Conservation (phyloP, 495 filamentous ascomycete genomes). For the Amniculicola lignicola region DNA sequence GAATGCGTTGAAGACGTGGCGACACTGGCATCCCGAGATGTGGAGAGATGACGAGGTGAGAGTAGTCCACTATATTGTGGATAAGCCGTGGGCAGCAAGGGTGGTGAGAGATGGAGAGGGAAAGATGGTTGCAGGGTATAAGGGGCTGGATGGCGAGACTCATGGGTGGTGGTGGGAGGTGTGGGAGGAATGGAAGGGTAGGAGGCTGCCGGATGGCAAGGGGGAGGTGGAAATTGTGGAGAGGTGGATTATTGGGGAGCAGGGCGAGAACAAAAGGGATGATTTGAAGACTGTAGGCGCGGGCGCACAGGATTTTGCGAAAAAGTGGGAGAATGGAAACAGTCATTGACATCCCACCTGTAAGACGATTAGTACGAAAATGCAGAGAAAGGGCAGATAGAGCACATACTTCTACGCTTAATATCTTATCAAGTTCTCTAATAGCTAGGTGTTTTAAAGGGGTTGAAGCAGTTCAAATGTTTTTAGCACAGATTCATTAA, state of each 20-base stretch:
- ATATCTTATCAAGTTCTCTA: too few relatives aligned
- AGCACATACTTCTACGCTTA: too few relatives aligned
- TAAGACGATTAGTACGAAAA: too few relatives aligned
- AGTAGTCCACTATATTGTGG: constrained; percentile 54
- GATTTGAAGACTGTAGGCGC: constrained; percentile 4
- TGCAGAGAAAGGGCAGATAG: too few relatives aligned
- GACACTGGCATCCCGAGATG: constrained; percentile 52
- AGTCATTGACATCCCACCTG: too few relatives aligned
- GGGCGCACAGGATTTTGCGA: constrained; percentile 12
- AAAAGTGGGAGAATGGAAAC: constrained; percentile 6
- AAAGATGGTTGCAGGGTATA: constrained; percentile 41
- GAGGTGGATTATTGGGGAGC: neutral
- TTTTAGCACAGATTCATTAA: too few relatives aligned
- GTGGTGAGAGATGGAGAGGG: constrained; percentile 41
- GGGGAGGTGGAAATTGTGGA: neutral
- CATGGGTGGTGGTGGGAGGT: constrained; percentile 51
- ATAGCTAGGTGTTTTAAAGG: too few relatives aligned
- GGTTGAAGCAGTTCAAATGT: too few relatives aligned
- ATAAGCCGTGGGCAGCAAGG: constrained; percentile 55
- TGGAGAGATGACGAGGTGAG: constrained; percentile 53
- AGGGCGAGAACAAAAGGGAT: neutral
- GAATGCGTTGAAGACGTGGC: constrained; percentile 55
- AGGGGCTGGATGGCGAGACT: constrained; percentile 46
- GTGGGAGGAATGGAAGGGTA: constrained; percentile 36
- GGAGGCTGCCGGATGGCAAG: neutral